Base-by-base conservation (phyloP, 208 protist genomes). In the Histomonas meleagridis region DNA sequence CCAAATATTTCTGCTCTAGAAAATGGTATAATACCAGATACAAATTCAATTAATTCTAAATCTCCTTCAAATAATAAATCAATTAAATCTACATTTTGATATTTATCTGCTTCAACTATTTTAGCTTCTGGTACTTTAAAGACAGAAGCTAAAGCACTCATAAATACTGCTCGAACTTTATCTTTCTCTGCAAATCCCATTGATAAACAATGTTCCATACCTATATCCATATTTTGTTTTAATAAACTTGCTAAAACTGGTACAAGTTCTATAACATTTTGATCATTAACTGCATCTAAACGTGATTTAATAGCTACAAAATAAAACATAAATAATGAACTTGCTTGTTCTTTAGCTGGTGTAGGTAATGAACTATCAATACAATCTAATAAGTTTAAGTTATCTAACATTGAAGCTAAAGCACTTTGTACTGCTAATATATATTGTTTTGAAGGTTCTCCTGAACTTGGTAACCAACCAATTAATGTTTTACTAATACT, bases 131-230 rank as follows among this genome's bases (percentile, higher is more conserved):
- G 70, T 23, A 79, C 40, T 23, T 51, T 16, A 26, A 79, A 79
- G 14, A 79, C 70, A n/a, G 70, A 35, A 51, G 70, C 32, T 23
- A 79, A 35, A 9, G 70, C 32, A 79, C 18, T 40, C 1, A 79
- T 79, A 26, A 79, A 79, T n/a, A 40, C 70, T n/a, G 70, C 40
- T 79, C 70, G 32, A 46, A 79, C 70, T 51, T 35, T 49, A 46
- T 79, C 70, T 46, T 79, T 79, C 14, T 26, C n/a, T n/a, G 48
- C 70, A 51, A 79, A 79, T 40, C 70, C 70, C 70, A 79, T 79
- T 46, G 70, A 79, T 49, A 79, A 23, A 51, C 70, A 79, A 46
- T 79, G 70, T n/a, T 46, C 70, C 14, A 79, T 79, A 23, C 38
- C 70, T n/a, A 79, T 51, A 23, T 35, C 48, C 32, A 79, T 12